phyloP scores from a whole-genome alignment of 345 rosid genomes.

The Fremontodendron californicum region DNA sequence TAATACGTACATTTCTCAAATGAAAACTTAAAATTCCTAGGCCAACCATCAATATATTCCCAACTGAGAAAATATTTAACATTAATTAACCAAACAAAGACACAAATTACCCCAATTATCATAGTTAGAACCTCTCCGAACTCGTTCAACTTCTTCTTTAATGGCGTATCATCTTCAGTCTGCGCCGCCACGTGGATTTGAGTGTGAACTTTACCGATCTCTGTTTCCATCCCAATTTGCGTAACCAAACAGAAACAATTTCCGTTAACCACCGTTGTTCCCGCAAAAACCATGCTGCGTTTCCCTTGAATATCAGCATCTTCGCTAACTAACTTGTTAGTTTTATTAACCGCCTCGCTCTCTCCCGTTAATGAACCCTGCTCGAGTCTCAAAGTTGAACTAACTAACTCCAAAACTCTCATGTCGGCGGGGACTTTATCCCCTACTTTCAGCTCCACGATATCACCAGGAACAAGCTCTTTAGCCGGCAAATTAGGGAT shows the following conservation, averaged over 20 bases:
- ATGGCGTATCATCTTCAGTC: constrained; percentile 61
- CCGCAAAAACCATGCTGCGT: constrained; percentile 59
- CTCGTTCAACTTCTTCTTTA: constrained; percentile 66
- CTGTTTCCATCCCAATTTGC: constrained; percentile 61
- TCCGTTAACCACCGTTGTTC: constrained; percentile 69
- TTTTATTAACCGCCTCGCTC: constrained; percentile 64
- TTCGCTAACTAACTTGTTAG: constrained; percentile 32
- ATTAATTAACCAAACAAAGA: constrained; percentile 63
- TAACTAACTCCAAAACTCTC: constrained; percentile 50
- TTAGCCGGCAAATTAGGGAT: constrained; percentile 35
- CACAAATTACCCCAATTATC: constrained; percentile 57
- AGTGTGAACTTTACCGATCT: constrained; percentile 59
- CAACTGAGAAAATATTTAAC: constrained; percentile 61
- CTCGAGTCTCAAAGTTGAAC: constrained; percentile 59
- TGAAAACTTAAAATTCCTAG: constrained; percentile 56
- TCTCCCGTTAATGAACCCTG: constrained; percentile 75
- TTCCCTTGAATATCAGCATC: constrained; percentile 64
- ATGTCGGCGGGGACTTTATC: constrained; percentile 74
- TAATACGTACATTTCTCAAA: constrained; percentile 74
- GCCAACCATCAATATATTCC: constrained; percentile 69
- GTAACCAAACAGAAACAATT: constrained; percentile 57
- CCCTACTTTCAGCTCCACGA: constrained; percentile 63
- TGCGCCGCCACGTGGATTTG: constrained; percentile 59
- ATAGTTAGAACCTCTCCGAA: constrained; percentile 55
- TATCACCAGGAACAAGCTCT: constrained; percentile 66